These are phyloP conservation scores for Aphanomyces cochlioides DNA, from an alignment of 352 stramenopile species.

Conservation along the genomic window DNA sequence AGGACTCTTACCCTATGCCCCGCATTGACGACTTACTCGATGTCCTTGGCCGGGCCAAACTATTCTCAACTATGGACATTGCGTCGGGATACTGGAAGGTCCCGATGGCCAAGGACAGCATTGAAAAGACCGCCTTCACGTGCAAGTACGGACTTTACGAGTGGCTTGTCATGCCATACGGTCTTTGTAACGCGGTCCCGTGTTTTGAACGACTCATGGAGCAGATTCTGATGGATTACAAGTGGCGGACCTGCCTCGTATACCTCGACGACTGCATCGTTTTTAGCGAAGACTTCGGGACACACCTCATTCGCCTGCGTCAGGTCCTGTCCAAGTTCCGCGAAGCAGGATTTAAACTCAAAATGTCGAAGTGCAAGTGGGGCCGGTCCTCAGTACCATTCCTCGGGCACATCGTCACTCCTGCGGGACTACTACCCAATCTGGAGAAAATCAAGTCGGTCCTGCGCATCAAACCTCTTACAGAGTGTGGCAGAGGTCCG, in stretches of 20 bases:
- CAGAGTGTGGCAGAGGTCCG: not conserved
- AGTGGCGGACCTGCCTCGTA: no score
- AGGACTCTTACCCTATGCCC: not conserved
- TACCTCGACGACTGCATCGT: no score
- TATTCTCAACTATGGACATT: constrained; percentile 7
- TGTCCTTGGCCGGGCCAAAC: not conserved
- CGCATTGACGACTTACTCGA: not conserved
- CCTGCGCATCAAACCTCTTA: not conserved
- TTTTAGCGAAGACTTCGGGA: no score
- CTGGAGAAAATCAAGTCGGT: not conserved
- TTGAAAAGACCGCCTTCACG: not conserved
- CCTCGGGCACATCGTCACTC: no score
- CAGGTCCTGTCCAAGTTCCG: no score
- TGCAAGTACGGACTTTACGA: constrained; percentile 4
- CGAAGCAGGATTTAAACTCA: no score
- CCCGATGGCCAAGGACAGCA: not conserved
- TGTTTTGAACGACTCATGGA: not conserved
- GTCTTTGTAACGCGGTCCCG: not conserved
- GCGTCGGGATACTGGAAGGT: not conserved
- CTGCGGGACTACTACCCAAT: no score
- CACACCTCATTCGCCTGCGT: no score
- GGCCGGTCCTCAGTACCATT: no score
- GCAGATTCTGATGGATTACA: no score
- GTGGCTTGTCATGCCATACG: not conserved
- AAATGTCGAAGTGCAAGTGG: no score